A percentile compares a stretch with the other conserved stretches of the same genome.
These are phyloP conservation scores for Candolleomyces eurysporus DNA, from an alignment of 768 basidiomycete genomes.

Conservation along the genomic window DNA sequence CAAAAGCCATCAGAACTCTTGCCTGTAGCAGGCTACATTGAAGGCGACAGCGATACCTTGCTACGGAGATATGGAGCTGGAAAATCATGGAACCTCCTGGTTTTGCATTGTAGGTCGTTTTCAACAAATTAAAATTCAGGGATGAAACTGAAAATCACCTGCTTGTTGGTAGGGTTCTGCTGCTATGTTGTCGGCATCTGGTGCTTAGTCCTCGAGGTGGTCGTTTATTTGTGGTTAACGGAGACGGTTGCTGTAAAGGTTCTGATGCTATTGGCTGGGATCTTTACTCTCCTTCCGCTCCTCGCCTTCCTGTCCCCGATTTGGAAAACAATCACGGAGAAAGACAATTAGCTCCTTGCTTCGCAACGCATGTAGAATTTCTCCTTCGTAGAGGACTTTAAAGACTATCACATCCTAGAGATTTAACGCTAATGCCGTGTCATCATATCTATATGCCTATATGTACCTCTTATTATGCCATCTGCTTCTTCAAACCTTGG, in stretches of 20 bases:
- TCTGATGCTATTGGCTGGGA: constrained; percentile 10
- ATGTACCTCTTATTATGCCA: no score
- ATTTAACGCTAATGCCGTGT: no score
- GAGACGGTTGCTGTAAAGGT: constrained; percentile 14
- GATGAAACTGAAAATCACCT: not conserved
- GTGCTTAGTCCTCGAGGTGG: constrained; percentile 17
- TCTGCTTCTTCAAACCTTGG: no score
- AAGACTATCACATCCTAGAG: no score
- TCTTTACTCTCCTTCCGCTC: not conserved
- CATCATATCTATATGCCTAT: no score
- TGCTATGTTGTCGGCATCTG: constrained; percentile 19
- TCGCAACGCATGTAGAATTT: not conserved
- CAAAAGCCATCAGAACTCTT: not conserved
- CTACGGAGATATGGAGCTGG: constrained; percentile 20
- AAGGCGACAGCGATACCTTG: constrained; percentile 11
- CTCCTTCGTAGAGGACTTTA: no score
- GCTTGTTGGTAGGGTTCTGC: constrained; percentile 13
- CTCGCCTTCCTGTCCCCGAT: not conserved
- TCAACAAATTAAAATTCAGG: not conserved
- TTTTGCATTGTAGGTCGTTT: constrained; percentile 20
- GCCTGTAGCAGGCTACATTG: not conserved
- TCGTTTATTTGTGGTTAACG: constrained; percentile 20
- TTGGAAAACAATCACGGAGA: not conserved
- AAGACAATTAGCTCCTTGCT: not conserved
- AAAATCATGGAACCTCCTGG: constrained; percentile 16